A percentile compares a stretch with the other conserved stretches of the same genome.
These are phyloP conservation scores for Sclerotinia glacialis DNA, from an alignment of 2,329 filamentous ascomycete genomes.

Conservation along the genomic window DNA sequence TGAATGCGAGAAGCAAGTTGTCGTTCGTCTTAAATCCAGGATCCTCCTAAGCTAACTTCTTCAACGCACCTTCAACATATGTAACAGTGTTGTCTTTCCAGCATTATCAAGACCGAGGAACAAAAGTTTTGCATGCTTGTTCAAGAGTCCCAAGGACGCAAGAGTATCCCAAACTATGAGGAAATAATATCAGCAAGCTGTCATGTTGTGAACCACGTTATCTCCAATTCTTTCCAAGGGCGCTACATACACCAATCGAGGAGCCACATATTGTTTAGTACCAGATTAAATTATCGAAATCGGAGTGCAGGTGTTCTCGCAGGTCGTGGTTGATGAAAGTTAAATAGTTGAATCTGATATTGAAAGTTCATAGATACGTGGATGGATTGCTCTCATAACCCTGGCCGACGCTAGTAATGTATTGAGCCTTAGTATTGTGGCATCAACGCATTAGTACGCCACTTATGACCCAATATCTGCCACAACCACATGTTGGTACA, in stretches of 20 bases:
- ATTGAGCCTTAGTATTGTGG: neutral
- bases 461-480: conserved; percentile 7
- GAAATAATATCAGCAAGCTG: conserved; percentile 38
- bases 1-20: conserved; percentile 14
- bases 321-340: conserved; percentile 18
- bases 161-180: conserved; percentile 80
- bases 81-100: conserved; percentile 88
- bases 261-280: conserved; percentile 69
- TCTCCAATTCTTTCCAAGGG: conserved; percentile 6
- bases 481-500: conserved; percentile 12
- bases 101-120: conserved; percentile 94
- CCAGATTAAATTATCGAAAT: conserved; percentile 12
- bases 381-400: conserved; percentile 23
- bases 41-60: neutral
- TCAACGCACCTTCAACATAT: conserved; percentile 83
- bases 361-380: conserved; percentile 24
- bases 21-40: conserved; percentile 1
- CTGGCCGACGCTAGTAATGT: conserved; percentile 21
- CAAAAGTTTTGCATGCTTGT: conserved; percentile 94
- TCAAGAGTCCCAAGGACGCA: conserved; percentile 80
- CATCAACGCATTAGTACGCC: neutral
- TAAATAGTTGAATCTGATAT: conserved; percentile 16
- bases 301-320: conserved; percentile 10
- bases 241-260: conserved; percentile 83
- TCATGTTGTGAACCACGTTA: conserved; percentile 18